Evolutionary conservation across 352 stramenopile genomes (phyloP), one percentile per base, ranked within the genome.

Genomic region (Pythium coloratum): DNA sequence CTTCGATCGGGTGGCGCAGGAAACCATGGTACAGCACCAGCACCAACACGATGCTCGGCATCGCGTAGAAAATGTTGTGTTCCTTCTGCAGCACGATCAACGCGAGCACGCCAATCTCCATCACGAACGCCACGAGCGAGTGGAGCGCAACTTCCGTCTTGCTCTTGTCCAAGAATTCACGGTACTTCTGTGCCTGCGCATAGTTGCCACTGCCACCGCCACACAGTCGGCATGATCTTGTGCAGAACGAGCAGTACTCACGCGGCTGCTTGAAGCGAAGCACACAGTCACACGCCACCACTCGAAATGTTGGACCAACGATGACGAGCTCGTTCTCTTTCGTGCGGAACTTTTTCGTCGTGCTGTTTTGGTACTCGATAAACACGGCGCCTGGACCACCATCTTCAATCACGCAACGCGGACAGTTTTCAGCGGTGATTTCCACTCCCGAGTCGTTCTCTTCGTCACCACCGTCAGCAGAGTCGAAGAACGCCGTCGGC

Each of bases 241-340:
- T 80, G 59, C 88, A 96, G 54, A 96, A 96, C 10, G 59, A 72
- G 55, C 88, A 96, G 59, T 89, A 93, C 13, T 88, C 80, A 4
- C 78, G 77, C 7, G 75, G 78, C 26, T 70, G 78, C 30, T 83
- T 69, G 46, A 89, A 89, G 18, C 88, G 84, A 55, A 89, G 77
- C n/a, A 94, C 86, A 44, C 88, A 96, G 65, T 96, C 86, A 56
- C 88, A 96, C 28, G 81, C 77, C 3, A 94, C 82, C 56, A 94
- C 88, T n/a, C 85, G 83, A 69, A 94, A 96, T 9, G 76, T 94
- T 33, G 84, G 80, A 0, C 88, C 88, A 12, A 94, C 67, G 33
- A 84, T 67, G 42, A 94, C 83, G 14, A 88, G 59, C 24, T 89
- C 86, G 3, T 73, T 69, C 63, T 70, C 70, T 59, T 75, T 80